phyloP scores from a whole-genome alignment of 148 eudicot genomes.

The Tetragonia tetragonoides region DNA sequence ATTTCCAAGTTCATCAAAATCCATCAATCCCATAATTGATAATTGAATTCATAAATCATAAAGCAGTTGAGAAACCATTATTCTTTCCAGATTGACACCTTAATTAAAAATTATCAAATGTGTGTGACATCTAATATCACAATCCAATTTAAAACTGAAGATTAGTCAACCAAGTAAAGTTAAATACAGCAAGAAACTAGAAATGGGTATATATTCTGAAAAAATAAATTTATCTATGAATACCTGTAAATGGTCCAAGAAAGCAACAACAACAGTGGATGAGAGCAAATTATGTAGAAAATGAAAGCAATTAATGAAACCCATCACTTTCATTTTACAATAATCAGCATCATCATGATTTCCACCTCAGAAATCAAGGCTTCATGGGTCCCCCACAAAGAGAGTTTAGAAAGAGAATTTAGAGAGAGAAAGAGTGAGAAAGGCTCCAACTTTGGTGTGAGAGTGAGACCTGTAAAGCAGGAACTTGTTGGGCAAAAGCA shows the following conservation, averaged over 20 bases:
- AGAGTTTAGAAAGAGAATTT: background rate
- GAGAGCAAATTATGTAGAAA: constrained; percentile 26
- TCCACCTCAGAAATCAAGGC: constrained; percentile 39
- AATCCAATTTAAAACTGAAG: constrained; percentile 16
- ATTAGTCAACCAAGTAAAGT: constrained; percentile 19
- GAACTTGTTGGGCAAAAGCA: constrained; percentile 41
- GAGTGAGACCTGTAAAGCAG: constrained; percentile 58
- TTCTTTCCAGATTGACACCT: background rate
- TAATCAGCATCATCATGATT: constrained; percentile 34
- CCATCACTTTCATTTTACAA: constrained; percentile 30
- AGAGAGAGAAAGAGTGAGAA: background rate
- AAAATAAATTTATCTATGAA: constrained; percentile 5
- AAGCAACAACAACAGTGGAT: constrained; percentile 19
- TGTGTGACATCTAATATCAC: background rate
- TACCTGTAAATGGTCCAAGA: constrained; percentile 23
- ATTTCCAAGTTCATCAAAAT: constrained; percentile 8
- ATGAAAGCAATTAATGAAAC: constrained; percentile 22
- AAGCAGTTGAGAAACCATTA: background rate
- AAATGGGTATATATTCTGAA: constrained; percentile 3
- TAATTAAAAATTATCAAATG: background rate
- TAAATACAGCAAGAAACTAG: constrained; percentile 2
- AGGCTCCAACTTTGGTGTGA: constrained; percentile 27
- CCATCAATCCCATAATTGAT: constrained; percentile 9
- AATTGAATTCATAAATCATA: background rate
- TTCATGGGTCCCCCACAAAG: constrained; percentile 31